These are phyloP conservation scores for Pseudomonodictys pantanalensis DNA, from an alignment of 495 filamentous ascomycete species.

Conservation along the genomic window DNA sequence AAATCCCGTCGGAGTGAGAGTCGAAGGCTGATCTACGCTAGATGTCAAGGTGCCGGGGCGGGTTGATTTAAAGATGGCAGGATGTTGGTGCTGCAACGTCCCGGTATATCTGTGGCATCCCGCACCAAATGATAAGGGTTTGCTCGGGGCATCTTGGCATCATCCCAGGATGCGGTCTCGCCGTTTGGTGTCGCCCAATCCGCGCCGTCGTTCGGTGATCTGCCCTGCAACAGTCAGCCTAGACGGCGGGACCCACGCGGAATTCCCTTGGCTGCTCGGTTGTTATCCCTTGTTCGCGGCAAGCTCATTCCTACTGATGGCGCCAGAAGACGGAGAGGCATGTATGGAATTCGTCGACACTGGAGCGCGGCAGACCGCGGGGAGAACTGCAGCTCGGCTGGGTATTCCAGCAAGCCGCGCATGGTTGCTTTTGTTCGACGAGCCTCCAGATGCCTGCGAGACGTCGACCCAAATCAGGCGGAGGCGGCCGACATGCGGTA, in stretches of 20 bases:
- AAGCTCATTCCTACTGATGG: not conserved
- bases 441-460: not conserved
- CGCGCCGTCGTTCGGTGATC: not conserved
- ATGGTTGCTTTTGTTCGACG: not conserved
- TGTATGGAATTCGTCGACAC: not conserved
- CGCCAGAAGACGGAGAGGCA: not conserved
- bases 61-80: conserved; percentile 8
- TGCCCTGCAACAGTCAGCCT: not conserved
- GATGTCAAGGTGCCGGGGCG: not conserved
- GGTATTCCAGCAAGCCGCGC: not conserved
- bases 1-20: not conserved
- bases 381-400: not conserved
- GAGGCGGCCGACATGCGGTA: conserved; percentile 7
- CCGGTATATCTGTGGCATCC: conserved; percentile 14
- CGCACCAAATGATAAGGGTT: conserved; percentile 25
- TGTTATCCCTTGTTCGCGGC: not conserved
- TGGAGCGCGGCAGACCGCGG: not conserved
- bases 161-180: not conserved
- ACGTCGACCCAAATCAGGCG: not conserved
- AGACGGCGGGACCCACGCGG: not conserved
- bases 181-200: conserved; percentile 8
- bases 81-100: not conserved
- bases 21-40: not conserved
- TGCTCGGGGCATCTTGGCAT: conserved; percentile 16
- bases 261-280: not conserved